Evolutionary conservation across 106 monocot genomes (phyloP).

Genomic region (Cymbidium sinense): DNA sequence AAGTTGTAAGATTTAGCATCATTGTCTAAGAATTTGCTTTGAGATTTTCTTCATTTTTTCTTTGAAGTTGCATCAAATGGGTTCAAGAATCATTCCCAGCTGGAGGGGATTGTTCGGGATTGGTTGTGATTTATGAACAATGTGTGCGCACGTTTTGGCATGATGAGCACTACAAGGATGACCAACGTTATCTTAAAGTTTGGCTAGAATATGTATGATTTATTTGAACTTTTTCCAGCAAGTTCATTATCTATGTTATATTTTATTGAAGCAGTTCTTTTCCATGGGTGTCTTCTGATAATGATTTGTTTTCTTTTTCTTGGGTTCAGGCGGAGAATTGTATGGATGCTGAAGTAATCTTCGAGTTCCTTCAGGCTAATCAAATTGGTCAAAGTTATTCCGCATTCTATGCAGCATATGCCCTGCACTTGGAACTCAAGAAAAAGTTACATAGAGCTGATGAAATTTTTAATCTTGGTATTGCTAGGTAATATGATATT

Average conservation of each 20-base stretch:
- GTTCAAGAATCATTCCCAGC: constrained; percentile 90
- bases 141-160: constrained; percentile 94
- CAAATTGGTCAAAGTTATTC: constrained; percentile 69
- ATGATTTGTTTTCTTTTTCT: constrained; percentile 7
- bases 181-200: constrained; percentile 84
- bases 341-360: constrained; percentile 86
- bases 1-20: neutral
- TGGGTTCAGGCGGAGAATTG: constrained; percentile 68
- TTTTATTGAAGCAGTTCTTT: neutral
- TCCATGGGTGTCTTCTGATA: neutral
- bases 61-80: constrained; percentile 93
- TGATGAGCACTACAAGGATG: constrained; percentile 79
- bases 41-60: constrained; percentile 8
- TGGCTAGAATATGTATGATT: constrained; percentile 92
- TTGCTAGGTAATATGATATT: constrained; percentile 52
- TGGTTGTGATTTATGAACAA: constrained; percentile 87
- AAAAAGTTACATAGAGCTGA: constrained; percentile 74
- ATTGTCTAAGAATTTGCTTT: neutral
- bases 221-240: neutral
- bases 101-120: constrained; percentile 80
- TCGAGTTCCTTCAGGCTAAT: constrained; percentile 77
- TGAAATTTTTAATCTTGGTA: constrained; percentile 85
- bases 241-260: neutral
- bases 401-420: constrained; percentile 55
- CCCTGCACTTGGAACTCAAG: constrained; percentile 67